Evolutionary conservation across 106 monocot species (phyloP).

Genomic region (Posidonia australis): DNA sequence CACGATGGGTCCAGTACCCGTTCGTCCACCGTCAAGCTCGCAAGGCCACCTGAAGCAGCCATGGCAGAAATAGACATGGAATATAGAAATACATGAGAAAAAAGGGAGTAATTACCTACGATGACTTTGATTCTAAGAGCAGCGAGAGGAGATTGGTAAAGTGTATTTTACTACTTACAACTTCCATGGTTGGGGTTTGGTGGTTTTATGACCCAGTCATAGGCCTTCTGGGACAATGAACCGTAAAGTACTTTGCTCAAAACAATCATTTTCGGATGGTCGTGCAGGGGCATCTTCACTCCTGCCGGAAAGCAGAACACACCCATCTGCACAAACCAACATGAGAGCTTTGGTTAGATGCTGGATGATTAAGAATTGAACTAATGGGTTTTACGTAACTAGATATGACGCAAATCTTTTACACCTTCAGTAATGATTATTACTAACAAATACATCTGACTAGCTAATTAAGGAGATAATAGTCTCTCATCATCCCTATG

Average conservation of each 20-base stretch:
- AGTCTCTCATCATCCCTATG: too few relatives aligned
- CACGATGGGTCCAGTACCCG: constrained; percentile 5
- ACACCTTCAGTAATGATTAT: too few relatives aligned
- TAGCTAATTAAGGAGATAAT: too few relatives aligned
- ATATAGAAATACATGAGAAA: too few relatives aligned
- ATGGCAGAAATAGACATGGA: too few relatives aligned
- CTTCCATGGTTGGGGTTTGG: neutral
- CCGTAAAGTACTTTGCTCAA: constrained; percentile 41
- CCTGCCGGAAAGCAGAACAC: constrained; percentile 51
- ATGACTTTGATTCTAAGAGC: too few relatives aligned
- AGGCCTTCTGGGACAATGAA: constrained; percentile 16
- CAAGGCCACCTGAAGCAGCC: constrained; percentile 23
- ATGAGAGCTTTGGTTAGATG: too few relatives aligned
- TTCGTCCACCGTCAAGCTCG: constrained; percentile 22
- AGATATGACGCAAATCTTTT: too few relatives aligned
- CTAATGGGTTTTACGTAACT: too few relatives aligned
- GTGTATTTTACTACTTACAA: neutral
- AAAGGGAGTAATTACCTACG: too few relatives aligned
- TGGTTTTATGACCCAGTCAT: constrained; percentile 27
- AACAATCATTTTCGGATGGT: constrained; percentile 40
- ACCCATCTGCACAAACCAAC: constrained; percentile 22
- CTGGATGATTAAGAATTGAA: too few relatives aligned
- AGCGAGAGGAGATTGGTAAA: neutral
- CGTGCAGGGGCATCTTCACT: constrained; percentile 36
- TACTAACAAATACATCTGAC: too few relatives aligned